These are phyloP conservation scores for Erythrophleum fordii DNA, from an alignment of 306 rosid species.

Conservation along the genomic window DNA sequence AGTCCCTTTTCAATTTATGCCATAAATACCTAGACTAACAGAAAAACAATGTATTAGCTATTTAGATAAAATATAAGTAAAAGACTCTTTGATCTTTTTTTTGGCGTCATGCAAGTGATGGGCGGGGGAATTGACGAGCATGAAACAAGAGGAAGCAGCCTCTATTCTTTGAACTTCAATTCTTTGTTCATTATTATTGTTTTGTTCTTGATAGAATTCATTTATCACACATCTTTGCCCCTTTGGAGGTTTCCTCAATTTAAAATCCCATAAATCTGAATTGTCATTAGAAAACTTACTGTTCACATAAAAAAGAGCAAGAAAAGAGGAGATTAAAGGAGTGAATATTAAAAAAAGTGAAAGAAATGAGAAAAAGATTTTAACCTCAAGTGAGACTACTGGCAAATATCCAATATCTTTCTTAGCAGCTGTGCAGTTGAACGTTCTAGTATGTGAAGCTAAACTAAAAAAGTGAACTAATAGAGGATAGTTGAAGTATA, in stretches of 20 bases:
- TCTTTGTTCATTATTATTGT: not conserved
- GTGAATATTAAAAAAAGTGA: slow-evolving; percentile 3
- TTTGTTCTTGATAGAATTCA: not conserved
- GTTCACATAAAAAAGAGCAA: slow-evolving; percentile 25
- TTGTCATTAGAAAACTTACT: not conserved
- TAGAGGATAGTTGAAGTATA: slow-evolving; percentile 53
- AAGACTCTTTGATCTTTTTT: no score
- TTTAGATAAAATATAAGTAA: not conserved
- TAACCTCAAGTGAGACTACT: slow-evolving; percentile 69
- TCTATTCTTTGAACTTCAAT: not conserved
- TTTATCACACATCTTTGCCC: slow-evolving; percentile 3
- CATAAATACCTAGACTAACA: no score
- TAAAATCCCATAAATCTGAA: slow-evolving; percentile 25
- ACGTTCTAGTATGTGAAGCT: slow-evolving; percentile 69
- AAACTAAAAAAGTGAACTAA: slow-evolving; percentile 60
- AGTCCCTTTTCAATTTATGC: slow-evolving; percentile 17
- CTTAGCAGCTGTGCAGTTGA: slow-evolving; percentile 70
- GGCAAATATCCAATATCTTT: slow-evolving; percentile 73
- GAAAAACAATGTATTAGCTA: no score
- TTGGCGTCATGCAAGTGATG: no score
- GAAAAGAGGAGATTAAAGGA: not conserved
- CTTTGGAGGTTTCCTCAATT: slow-evolving; percentile 25
- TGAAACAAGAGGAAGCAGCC: slow-evolving; percentile 25
- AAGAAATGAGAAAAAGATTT: slow-evolving; percentile 35
- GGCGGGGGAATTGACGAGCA: not conserved